Conservation (phyloP, 2,329 filamentous ascomycete genomes). For the Phoma sp. region DNA sequence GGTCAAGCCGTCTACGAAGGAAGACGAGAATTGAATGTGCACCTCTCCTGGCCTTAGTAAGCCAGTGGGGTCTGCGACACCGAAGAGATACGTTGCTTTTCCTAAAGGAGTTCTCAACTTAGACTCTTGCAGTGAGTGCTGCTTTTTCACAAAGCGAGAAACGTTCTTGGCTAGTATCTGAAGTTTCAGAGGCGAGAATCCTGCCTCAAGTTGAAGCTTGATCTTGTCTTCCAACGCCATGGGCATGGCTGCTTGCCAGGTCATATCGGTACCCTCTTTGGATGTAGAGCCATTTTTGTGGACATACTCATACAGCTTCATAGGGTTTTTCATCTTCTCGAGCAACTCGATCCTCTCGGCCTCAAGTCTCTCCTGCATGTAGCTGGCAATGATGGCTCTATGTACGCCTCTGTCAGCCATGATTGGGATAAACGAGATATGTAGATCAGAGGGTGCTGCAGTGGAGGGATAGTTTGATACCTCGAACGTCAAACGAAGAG, state of each 20-base stretch:
- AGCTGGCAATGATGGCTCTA: slow-evolving; percentile 52
- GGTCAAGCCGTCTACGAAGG: slow-evolving; percentile 62
- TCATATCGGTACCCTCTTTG: slow-evolving; percentile 22
- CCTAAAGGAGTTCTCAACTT: slow-evolving; percentile 67
- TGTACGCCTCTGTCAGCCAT: slow-evolving; percentile 65
- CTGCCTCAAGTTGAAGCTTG: slow-evolving; percentile 49
- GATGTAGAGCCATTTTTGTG: slow-evolving; percentile 46
- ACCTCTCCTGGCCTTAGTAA: slow-evolving; percentile 69
- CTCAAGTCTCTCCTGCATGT: slow-evolving; percentile 59
- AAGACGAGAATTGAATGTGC: slow-evolving; percentile 68
- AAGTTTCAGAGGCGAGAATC: slow-evolving; percentile 62
- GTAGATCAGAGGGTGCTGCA: slow-evolving; percentile 62
- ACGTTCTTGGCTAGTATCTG: slow-evolving; percentile 58
- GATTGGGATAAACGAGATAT: slow-evolving; percentile 72
- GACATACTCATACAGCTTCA: slow-evolving; percentile 58
- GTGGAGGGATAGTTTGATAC: slow-evolving; percentile 59
- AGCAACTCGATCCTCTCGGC: slow-evolving; percentile 61
- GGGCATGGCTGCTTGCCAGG: slow-evolving; percentile 37
- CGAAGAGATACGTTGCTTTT: slow-evolving; percentile 67
- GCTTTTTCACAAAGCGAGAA: slow-evolving; percentile 55
- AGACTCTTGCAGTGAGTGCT: slow-evolving; percentile 60
- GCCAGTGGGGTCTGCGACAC: slow-evolving; percentile 70
- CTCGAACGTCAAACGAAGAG: slow-evolving; percentile 68
- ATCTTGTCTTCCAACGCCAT: slow-evolving; percentile 31
- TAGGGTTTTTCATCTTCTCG: slow-evolving; percentile 58